These are phyloP conservation scores for Phylloporus sp. DNA, from an alignment of 768 basidiomycete species.

Conservation along the genomic window DNA sequence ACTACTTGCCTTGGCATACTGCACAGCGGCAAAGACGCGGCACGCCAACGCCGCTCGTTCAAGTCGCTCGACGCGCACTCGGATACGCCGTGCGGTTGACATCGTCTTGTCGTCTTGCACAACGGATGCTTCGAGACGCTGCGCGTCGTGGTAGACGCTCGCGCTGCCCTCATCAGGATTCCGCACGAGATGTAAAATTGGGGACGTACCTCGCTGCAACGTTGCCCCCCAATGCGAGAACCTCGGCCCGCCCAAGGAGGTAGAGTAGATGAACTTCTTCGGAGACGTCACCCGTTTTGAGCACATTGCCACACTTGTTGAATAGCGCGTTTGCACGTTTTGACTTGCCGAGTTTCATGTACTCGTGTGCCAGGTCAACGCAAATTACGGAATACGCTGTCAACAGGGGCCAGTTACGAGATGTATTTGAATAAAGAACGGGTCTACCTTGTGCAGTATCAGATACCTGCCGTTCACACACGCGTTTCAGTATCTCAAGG, in stretches of 20 bases:
- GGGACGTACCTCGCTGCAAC: constrained; percentile 50
- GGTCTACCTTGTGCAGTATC: constrained; percentile 43
- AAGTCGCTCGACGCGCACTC: constrained; percentile 52
- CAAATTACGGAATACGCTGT: constrained; percentile 63
- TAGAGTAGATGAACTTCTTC: constrained; percentile 52
- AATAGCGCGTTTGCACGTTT: constrained; percentile 67
- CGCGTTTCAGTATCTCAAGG: constrained; percentile 57
- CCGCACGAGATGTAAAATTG: neutral
- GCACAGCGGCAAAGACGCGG: constrained; percentile 63
- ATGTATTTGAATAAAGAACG: neutral
- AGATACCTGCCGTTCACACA: constrained; percentile 50
- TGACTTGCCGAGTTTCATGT: constrained; percentile 70
- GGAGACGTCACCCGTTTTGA: constrained; percentile 44
- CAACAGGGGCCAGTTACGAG: neutral
- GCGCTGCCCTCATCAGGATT: constrained; percentile 35
- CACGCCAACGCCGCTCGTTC: constrained; percentile 74
- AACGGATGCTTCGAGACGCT: constrained; percentile 41
- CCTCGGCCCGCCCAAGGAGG: constrained; percentile 63
- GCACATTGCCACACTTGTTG: constrained; percentile 45
- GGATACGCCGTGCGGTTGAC: constrained; percentile 55
- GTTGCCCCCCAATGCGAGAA: constrained; percentile 58
- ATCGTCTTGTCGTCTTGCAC: constrained; percentile 43
- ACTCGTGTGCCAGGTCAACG: constrained; percentile 74
- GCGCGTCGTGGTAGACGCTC: constrained; percentile 58
- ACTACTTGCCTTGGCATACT: constrained; percentile 52